Evolutionary conservation across 2,329 filamentous ascomycete species (phyloP), one percentile per base, ranked within the genome.

Genomic region (Bipolaris gigantea): DNA sequence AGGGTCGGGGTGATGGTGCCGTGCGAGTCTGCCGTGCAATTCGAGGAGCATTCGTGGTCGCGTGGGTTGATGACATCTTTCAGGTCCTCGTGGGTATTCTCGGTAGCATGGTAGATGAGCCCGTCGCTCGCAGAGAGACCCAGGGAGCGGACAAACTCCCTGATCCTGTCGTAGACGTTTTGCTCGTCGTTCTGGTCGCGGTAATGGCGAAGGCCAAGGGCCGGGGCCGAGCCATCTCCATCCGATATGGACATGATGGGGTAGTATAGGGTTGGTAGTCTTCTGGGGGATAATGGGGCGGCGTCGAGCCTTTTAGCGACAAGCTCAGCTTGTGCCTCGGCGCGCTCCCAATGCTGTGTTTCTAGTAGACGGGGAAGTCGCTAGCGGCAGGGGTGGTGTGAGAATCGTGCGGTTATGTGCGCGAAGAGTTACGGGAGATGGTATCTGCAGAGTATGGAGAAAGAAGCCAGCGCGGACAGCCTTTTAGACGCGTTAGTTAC

Each of bases 61-160:
- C 62, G 62, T 10, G 66, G 65, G 32, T 52, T 41, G 10, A 55
- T 18, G 33, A 52, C 33, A 6, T 52, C 42, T 30, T 48, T 55
- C n/a, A 73, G 57, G 52, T 74, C 71, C 53, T 74, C 71, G 27
- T 74, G 71, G 6, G 61, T 59, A 15, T 61, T 63, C 18, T 60
- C 45, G n/a, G 59, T 60, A 7, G 68, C 69, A 49, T 74, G 71
- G 3, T 64, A 48, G 15, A 65, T 60, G 16, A 74, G 60, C 7
- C 59, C 53, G 8, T 65, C 57, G 41, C 62, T 66, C 25, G 55
- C 50, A 25, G 64, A 52, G 16, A 72, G 53, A 1, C 63, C 65
- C 7, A 71, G 55, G 23, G 52, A 48, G 18, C 59, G 54, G 18
- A 72, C 55, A 25, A 62, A 65, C 21, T 57, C 61, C 32, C 57